A percentile compares a stretch with the other conserved stretches of the same genome.
phyloP scores from a whole-genome alignment of 192 early-diverging fungal genomes.

The Backusella australiensis region DNA sequence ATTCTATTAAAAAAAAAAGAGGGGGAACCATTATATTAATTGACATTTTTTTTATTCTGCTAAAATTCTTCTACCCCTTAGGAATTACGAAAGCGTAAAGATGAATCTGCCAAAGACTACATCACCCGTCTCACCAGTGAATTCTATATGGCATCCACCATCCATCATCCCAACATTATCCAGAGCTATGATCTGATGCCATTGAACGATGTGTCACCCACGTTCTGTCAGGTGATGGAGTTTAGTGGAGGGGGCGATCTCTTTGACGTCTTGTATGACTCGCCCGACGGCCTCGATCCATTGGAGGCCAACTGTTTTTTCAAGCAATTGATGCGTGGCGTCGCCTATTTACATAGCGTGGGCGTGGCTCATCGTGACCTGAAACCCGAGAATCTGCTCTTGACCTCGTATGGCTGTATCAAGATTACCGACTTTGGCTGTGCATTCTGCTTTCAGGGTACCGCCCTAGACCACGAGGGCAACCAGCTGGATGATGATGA shows the following conservation, averaged over 20 bases:
- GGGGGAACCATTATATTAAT: not conserved
- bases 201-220: conserved; percentile 58
- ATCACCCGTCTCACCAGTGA: conserved; percentile 61
- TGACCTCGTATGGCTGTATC: conserved; percentile 60
- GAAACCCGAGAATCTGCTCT: conserved; percentile 85
- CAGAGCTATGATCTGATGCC: conserved; percentile 73
- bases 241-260: conserved; percentile 83
- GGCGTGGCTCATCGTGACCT: conserved; percentile 82
- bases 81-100: conserved; percentile 80
- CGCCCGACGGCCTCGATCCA: conserved; percentile 46
- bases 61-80: conserved; percentile 28
- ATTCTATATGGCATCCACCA: conserved; percentile 79
- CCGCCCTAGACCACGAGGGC: not conserved
- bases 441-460: conserved; percentile 66
- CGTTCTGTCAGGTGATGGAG: conserved; percentile 77
- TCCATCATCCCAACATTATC: conserved; percentile 78
- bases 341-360: conserved; percentile 74
- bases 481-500: conserved; percentile 54
- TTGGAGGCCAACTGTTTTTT: conserved; percentile 65
- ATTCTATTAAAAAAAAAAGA: not conserved
- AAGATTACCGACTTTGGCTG: conserved; percentile 91
- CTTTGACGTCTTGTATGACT: conserved; percentile 68
- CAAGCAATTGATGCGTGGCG: conserved; percentile 73
- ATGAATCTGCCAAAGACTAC: conserved; percentile 49
- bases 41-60: not conserved